Evolutionary conservation across 257 asterid species (phyloP).

Genomic region (Solanum piurae): DNA sequence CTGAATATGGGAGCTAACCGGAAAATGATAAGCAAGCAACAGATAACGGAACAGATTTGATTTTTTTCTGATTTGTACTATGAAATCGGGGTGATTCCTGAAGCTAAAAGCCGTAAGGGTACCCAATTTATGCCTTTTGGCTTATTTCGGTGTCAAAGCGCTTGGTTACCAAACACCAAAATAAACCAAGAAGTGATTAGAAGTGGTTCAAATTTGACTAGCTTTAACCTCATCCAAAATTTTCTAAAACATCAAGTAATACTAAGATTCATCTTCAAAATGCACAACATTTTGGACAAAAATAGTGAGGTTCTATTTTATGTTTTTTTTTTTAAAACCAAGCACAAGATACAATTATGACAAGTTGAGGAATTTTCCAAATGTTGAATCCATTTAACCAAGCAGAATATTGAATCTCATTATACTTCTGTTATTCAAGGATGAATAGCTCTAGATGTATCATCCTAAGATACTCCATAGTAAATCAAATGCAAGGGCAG

Average conservation of each 20-base stretch:
- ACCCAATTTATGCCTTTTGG: background rate
- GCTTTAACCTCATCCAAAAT: background rate
- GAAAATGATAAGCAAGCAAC: background rate
- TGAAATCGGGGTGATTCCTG: background rate
- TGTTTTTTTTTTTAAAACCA: background rate
- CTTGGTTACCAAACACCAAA: background rate
- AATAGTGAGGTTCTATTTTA: background rate
- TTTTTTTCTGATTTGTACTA: background rate
- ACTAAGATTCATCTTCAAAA: background rate
- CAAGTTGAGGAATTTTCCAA: background rate
- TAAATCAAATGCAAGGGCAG: background rate
- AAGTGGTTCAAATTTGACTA: background rate
- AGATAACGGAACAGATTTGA: background rate
- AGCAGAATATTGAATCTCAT: background rate
- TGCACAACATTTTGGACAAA: background rate
- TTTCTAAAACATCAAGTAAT: background rate
- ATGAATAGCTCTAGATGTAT: background rate
- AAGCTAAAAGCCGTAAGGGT: background rate
- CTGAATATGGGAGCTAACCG: background rate
- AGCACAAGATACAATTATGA: background rate
- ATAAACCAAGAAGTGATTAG: background rate
- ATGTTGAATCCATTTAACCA: background rate
- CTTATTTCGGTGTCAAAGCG: background rate
- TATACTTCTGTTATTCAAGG: background rate
- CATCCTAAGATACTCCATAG: background rate